These are phyloP conservation scores for Hyphochytrium catenoides DNA, from an alignment of 352 stramenopile genomes.

Conservation along the genomic window DNA sequence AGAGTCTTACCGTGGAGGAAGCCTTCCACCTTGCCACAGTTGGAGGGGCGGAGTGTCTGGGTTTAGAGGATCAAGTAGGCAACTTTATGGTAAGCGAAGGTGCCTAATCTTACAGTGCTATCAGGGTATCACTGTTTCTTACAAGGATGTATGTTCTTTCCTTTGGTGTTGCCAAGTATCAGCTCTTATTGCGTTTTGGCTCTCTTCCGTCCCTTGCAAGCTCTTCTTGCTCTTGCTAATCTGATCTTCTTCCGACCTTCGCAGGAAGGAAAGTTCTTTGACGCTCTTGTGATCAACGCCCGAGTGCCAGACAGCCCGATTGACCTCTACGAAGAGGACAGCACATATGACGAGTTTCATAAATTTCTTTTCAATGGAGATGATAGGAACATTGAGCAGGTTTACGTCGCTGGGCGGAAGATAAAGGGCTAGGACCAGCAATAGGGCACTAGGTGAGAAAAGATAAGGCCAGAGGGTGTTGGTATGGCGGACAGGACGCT, in stretches of 20 bases:
- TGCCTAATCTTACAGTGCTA: too few species aligned
- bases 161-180: too few species aligned
- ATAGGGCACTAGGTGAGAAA: too few species aligned
- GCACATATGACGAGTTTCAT: conserved; percentile 46
- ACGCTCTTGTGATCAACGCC: conserved; percentile 59
- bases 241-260: too few species aligned
- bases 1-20: conserved; percentile 32
- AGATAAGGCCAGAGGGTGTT: too few species aligned
- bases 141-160: too few species aligned
- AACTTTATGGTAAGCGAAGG: conserved; percentile 59
- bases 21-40: conserved; percentile 71
- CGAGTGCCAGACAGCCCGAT: conserved; percentile 28
- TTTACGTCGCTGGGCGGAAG: conserved; percentile 43
- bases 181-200: too few species aligned
- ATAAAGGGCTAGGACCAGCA: too few species aligned
- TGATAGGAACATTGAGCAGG: conserved; percentile 59
- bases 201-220: too few species aligned
- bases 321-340: conserved; percentile 21
- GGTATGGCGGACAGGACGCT: too few species aligned
- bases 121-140: too few species aligned
- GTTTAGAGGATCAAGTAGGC: conserved; percentile 45
- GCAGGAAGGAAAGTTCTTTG: conserved; percentile 60
- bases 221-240: too few species aligned
- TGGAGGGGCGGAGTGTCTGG: conserved; percentile 47
- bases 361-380: conserved; percentile 72